phyloP scores from a whole-genome alignment of 306 rosid species.

The Castanea sativa region DNA sequence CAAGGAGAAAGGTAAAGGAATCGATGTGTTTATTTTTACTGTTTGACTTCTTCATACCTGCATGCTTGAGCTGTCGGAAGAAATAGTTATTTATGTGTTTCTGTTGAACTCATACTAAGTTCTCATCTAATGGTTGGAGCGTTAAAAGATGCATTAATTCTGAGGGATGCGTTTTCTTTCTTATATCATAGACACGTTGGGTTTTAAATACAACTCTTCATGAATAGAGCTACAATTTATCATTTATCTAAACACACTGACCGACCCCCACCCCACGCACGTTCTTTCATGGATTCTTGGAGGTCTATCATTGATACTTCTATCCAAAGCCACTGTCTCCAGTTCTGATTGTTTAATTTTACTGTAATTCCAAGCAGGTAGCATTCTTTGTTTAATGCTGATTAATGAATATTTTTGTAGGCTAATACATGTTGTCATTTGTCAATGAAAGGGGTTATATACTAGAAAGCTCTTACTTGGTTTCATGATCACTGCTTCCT shows the following conservation, averaged over 20 bases:
- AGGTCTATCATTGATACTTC: background rate
- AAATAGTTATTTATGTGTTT: constrained; percentile 13
- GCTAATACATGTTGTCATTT: constrained; percentile 1
- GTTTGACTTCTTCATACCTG: constrained; percentile 9
- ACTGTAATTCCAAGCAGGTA: background rate
- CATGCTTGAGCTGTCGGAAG: constrained; percentile 18
- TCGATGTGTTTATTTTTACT: background rate
- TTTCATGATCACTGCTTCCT: constrained; percentile 11
- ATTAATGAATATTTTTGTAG: background rate
- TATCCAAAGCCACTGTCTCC: background rate
- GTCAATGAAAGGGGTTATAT: background rate
- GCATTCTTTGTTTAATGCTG: background rate
- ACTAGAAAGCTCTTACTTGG: background rate
- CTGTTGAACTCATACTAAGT: background rate
- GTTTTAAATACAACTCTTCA: too few species aligned
- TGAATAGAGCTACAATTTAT: background rate
- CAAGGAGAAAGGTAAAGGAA: constrained; percentile 97
- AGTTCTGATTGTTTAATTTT: background rate
- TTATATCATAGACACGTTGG: background rate
- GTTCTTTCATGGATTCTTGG: background rate
- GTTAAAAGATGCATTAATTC: background rate
- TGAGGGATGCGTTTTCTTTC: background rate
- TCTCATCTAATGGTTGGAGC: background rate
- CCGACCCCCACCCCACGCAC: background rate
- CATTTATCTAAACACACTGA: background rate